These are phyloP conservation scores for Leccinum rimulosum DNA, from an alignment of 768 basidiomycete species.

Conservation along the genomic window DNA sequence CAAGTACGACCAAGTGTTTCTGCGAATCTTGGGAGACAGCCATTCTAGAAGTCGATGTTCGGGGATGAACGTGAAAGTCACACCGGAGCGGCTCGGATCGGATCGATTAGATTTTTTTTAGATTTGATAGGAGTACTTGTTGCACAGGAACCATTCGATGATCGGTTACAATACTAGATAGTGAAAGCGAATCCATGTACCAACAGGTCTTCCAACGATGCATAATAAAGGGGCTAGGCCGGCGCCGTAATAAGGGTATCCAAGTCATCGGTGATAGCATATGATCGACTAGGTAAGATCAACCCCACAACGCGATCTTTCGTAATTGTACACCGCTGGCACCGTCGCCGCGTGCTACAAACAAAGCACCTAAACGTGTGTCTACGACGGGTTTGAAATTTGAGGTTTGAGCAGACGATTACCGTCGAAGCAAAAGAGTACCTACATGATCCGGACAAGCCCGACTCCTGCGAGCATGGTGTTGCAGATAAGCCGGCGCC, in stretches of 20 bases:
- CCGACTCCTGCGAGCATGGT: conserved; percentile 28
- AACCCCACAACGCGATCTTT: conserved; percentile 43
- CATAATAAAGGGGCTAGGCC: neutral
- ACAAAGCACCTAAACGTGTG: conserved; percentile 40
- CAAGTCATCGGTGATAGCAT: neutral
- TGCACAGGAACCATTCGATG: neutral
- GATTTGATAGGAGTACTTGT: neutral
- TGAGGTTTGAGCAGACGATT: neutral
- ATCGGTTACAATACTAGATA: no score
- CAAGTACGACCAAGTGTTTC: conserved; percentile 32
- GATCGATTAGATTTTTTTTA: neutral
- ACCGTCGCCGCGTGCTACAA: conserved; percentile 35
- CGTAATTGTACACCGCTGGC: conserved; percentile 34
- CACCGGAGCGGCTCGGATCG: neutral
- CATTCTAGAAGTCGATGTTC: conserved; percentile 8
- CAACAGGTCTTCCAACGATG: neutral
- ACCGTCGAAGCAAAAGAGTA: neutral
- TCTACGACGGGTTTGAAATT: conserved; percentile 21
- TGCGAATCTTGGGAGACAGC: conserved; percentile 4
- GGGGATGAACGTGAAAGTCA: neutral
- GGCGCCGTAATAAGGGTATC: neutral
- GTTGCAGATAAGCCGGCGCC: conserved; percentile 35
- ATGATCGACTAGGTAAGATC: conserved; percentile 6
- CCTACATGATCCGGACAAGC: conserved; percentile 32
- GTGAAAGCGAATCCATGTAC: neutral